Percentiles rank a stretch among this genome's conserved stretches.
Evolutionary conservation across 495 filamentous ascomycete species (phyloP).

Genomic region (Aspergillus egyptiacus): DNA sequence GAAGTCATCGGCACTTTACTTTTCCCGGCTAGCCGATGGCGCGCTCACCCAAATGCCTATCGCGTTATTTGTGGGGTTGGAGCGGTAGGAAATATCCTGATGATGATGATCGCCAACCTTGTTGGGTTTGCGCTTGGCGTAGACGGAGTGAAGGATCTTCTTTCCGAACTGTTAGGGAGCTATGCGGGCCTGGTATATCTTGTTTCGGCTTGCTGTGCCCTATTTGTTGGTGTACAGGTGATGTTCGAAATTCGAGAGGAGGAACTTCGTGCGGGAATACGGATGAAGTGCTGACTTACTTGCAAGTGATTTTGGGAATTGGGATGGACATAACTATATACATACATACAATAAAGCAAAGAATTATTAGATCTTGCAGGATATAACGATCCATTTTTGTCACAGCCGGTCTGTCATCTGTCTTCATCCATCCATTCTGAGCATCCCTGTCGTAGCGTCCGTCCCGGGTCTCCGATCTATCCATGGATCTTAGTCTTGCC

Average conservation of each 20-base stretch:
- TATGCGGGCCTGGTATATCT: constrained; percentile 72
- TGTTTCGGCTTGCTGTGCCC: constrained; percentile 54
- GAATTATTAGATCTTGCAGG: no score
- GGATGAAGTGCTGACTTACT: constrained; percentile 73
- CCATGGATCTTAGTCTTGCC: no score
- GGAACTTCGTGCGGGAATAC: constrained; percentile 75
- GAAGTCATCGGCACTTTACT: constrained; percentile 65
- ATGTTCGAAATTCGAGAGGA: constrained; percentile 94
- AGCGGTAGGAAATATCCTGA: constrained; percentile 76
- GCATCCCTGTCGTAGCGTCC: no score
- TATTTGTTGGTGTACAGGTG: constrained; percentile 84
- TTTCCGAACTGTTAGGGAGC: constrained; percentile 66
- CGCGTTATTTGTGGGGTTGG: constrained; percentile 79
- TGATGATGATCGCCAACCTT: constrained; percentile 95
- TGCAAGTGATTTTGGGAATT: no score
- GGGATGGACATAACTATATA: no score
- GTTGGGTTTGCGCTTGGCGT: constrained; percentile 91
- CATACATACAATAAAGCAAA: no score
- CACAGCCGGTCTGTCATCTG: no score
- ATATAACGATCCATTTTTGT: no score
- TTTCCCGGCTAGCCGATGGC: constrained; percentile 69
- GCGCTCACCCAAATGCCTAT: constrained; percentile 60
- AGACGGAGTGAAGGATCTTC: constrained; percentile 74
- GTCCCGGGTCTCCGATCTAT: no score
- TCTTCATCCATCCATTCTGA: no score